Conservation (phyloP, 2,329 filamentous ascomycete genomes). For the Xylariales sp. region DNA sequence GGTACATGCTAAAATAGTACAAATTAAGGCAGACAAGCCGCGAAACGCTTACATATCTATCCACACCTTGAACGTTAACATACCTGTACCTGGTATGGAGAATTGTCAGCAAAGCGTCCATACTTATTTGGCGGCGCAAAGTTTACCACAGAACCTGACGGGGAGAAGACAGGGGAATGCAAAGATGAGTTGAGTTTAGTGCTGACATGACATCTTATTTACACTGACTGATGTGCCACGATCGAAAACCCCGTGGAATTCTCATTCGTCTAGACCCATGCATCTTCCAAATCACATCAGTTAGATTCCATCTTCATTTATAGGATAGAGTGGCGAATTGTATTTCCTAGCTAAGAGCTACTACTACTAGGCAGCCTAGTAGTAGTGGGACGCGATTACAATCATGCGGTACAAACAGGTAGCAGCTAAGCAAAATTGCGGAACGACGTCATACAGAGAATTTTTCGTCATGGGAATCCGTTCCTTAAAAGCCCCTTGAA, state of each 20-base stretch:
- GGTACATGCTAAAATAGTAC: neutral
- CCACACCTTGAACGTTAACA: neutral
- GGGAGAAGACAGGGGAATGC: neutral
- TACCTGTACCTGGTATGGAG: neutral
- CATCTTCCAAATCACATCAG: neutral
- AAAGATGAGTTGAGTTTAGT: neutral
- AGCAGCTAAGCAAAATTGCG: constrained; percentile 11
- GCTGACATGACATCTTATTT: neutral
- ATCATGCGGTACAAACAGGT: neutral
- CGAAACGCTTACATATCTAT: neutral
- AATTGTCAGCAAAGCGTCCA: neutral
- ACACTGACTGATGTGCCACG: neutral
- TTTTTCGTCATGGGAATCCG: constrained; percentile 19
- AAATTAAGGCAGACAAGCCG: neutral
- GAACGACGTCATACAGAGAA: constrained; percentile 14
- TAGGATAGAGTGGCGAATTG: constrained; percentile 28
- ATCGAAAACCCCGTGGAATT: neutral
- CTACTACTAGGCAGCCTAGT: neutral
- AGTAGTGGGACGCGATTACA: neutral
- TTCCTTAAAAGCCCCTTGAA: neutral
- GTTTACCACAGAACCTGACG: neutral
- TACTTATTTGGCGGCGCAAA: neutral
- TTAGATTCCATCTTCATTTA: neutral
- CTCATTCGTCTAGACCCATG: neutral
- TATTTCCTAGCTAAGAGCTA: constrained; percentile 32